Evolutionary conservation across 2,329 filamentous ascomycete genomes (phyloP).

Genomic region (Scytalidium sp.): DNA sequence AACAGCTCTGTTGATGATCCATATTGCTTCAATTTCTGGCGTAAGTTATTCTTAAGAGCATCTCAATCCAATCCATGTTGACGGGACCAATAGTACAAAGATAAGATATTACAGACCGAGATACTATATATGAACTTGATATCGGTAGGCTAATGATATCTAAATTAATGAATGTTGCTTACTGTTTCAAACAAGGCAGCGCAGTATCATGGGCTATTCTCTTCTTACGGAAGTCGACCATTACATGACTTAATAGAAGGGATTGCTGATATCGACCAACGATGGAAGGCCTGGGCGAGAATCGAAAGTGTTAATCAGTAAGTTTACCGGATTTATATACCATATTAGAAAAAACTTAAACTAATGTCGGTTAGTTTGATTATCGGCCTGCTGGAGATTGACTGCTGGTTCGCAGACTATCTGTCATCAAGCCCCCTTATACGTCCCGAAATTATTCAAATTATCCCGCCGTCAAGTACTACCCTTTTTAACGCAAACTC

Average conservation of each 20-base stretch:
- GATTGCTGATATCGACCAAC: conserved; percentile 39
- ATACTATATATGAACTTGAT: conserved; percentile 49
- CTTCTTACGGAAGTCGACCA: conserved; percentile 40
- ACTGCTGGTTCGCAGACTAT: conserved; percentile 19
- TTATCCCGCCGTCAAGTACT: conserved; percentile 17
- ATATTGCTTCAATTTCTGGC: background rate
- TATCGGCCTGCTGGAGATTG: conserved; percentile 16
- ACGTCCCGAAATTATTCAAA: conserved; percentile 12
- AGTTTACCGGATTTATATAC: conserved; percentile 5
- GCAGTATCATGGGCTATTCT: conserved; percentile 48
- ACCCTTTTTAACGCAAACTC: conserved; percentile 14
- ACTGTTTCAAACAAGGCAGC: conserved; percentile 29
- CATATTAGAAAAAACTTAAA: background rate
- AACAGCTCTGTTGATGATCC: background rate
- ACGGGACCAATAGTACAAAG: background rate
- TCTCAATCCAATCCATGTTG: background rate
- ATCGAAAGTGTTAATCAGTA: conserved; percentile 48
- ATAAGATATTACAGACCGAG: conserved; percentile 29
- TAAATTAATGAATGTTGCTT: background rate
- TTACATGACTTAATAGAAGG: conserved; percentile 37
- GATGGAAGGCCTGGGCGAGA: conserved; percentile 51
- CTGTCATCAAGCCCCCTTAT: conserved; percentile 17
- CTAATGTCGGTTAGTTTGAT: conserved; percentile 13
- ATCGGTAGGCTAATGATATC: conserved; percentile 27
- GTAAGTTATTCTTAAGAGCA: background rate